Evolutionary conservation across 2,329 filamentous ascomycete species (phyloP), one percentile per base, ranked within the genome.

Genomic region (Alternaria sp.): DNA sequence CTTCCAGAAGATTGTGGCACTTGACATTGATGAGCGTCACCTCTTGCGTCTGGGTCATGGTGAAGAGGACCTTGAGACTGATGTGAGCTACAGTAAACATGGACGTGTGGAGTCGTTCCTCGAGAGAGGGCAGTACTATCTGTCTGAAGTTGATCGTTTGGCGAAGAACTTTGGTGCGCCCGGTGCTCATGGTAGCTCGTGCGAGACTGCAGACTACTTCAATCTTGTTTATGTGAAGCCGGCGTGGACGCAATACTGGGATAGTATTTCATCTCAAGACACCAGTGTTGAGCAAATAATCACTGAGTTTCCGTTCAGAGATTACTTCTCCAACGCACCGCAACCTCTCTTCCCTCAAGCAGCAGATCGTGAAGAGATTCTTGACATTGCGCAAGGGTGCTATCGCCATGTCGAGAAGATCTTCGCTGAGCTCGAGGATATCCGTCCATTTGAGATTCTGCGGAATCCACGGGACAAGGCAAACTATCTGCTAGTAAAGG

Each of bases 201-300:
- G 95, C 54, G 95, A 99, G 82, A 99, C 94, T 2, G 95, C 95
- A 34, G 93, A 92, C 28, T 98, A 99, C 79, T 99, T 99, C 82
- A 92, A 97, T 75, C 88, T 88, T 44, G 93, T 97, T 61, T 97
- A 97, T 73, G 84, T 99, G 40, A 85, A 90, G 76, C 94, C 95
- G 31, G 86, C 90, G 11, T 99, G 95, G 95, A 86, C 86, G 50
- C 92, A 90, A 72, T 99, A 96, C 76, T 89, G 86, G 80, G 88
- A 92, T 53, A 80, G 82, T 46, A 80, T 85, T 24, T 84, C 85
- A 40, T 81, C 83, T 2, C 82, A 86, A 24, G 84, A 85, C 23
- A 80, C 82, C 13, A 85, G 84, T 4, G 78, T 81, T 10, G 82
- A 87, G 24, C 84, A 90, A 36, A 86, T 97, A 54, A 80, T 90